Evolutionary conservation across 768 basidiomycete species (phyloP).

Genomic region (Tulasnella sp.): DNA sequence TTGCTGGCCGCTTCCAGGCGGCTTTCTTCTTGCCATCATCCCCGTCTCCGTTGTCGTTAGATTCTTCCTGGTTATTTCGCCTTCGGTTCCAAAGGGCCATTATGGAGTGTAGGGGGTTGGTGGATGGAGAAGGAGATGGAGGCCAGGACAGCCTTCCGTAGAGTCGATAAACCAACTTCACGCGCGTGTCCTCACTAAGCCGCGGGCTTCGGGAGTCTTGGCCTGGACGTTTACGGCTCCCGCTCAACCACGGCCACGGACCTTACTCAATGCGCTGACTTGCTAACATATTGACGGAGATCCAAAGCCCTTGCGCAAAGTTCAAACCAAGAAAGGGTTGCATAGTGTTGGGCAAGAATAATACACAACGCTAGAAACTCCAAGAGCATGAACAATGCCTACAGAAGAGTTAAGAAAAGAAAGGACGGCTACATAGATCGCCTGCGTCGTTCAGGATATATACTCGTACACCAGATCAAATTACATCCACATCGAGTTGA

Average conservation of each 20-base stretch:
- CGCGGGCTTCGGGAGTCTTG: not conserved
- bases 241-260: not conserved
- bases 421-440: not conserved
- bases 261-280: not conserved
- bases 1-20: constrained; percentile 74
- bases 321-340: not conserved
- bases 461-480: not conserved
- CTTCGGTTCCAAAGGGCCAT: constrained; percentile 13
- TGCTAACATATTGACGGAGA: not conserved
- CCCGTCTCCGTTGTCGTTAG: constrained; percentile 30
- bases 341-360: not conserved
- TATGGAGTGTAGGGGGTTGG: not conserved
- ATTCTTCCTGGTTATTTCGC: constrained; percentile 14
- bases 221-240: not conserved
- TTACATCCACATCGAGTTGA: not conserved
- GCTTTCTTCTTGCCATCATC: constrained; percentile 73
- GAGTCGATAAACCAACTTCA: constrained; percentile 1
- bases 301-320: not conserved
- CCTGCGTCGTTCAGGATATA: not conserved
- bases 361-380: not conserved
- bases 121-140: not conserved
- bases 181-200: not conserved
- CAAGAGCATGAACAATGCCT: not conserved
- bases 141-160: not conserved
- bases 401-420: not conserved